Evolutionary conservation across 306 rosid genomes (phyloP).

Genomic region (Malus sieversii): DNA sequence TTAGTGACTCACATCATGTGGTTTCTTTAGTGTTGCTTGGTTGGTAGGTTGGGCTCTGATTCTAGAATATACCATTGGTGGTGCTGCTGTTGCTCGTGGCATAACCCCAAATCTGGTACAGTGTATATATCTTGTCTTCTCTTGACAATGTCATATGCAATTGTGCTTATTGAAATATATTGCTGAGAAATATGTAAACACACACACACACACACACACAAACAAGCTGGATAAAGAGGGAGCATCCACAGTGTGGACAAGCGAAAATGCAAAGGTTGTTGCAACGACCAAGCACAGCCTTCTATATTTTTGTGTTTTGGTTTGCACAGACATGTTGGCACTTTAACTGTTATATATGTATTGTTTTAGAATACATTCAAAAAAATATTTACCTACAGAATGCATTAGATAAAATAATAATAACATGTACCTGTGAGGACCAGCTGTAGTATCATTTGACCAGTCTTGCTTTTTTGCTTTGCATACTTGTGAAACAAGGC

Average conservation of each 20-base stretch:
- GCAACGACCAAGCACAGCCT: neutral
- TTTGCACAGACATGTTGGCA: too few relatives aligned
- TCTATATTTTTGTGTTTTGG: too few relatives aligned
- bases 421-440: neutral
- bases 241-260: neutral
- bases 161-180: neutral
- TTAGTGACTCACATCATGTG: neutral
- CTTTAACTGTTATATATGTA: too few relatives aligned
- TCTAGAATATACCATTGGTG: slow-evolving; percentile 76
- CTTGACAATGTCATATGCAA: neutral
- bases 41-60: slow-evolving; percentile 80
- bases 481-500: neutral
- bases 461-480: neutral
- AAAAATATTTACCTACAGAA: neutral
- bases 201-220: neutral
- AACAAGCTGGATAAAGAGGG: neutral
- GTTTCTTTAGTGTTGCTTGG: slow-evolving; percentile 42
- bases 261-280: neutral
- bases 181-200: neutral
- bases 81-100: slow-evolving; percentile 89
- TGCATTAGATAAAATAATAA: neutral
- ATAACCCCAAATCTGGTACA: slow-evolving; percentile 76
- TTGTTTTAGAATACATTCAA: neutral
- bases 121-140: neutral
- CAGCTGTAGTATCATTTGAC: neutral